Base-by-base conservation (phyloP, 495 filamentous ascomycete genomes). In the Aspergillus homomorphus region DNA sequence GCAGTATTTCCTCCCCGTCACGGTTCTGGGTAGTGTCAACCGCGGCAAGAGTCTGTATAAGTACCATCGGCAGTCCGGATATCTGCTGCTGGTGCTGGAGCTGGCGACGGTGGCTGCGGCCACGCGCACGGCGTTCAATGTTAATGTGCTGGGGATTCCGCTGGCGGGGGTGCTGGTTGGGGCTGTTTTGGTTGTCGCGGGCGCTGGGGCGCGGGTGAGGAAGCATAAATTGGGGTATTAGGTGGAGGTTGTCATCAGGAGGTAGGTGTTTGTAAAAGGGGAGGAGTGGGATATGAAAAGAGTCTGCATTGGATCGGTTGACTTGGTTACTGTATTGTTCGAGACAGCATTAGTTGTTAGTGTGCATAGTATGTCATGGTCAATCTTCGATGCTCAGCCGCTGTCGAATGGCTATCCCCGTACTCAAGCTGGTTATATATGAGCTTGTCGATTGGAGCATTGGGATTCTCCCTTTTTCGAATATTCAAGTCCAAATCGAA, bases 1-100 rank as follows among this genome's bases (percentile, higher is more conserved):
- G 18, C 88, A 91, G 68, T 96, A 84, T 75, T 90, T 82, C 54
- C 63, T 82, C 4, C 92, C 92, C 0, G 57, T 60, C 0, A 45
- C 52, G 4, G 55, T 96, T 0, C 90, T 91, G 58, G 92, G 92
- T 19, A 84, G 90, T 59, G 85, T 85, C 55, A 86, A 89, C 22
- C 87, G 84, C 0, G 93, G 90, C 26, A 95, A 92, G 79, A 76
- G 72, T 38, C 61, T 94, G 30, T 98, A 92, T 76, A 96, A 96
- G 68, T 96, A 92, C 64, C 93, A 97, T 71, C 84, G 93, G 15
- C 72, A 78, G 56, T 77, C 75, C n/a, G 93, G 93, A 18, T 98
- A 98, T 71, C 61, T 84, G 38, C 71, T 92, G 59, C 66, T 96
- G 49, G 57, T 85, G 51, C 56, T 93, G 68, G 80, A 88, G 63